phyloP scores from a whole-genome alignment of 2,329 filamentous ascomycete species.

The Fusarium stilboides region DNA sequence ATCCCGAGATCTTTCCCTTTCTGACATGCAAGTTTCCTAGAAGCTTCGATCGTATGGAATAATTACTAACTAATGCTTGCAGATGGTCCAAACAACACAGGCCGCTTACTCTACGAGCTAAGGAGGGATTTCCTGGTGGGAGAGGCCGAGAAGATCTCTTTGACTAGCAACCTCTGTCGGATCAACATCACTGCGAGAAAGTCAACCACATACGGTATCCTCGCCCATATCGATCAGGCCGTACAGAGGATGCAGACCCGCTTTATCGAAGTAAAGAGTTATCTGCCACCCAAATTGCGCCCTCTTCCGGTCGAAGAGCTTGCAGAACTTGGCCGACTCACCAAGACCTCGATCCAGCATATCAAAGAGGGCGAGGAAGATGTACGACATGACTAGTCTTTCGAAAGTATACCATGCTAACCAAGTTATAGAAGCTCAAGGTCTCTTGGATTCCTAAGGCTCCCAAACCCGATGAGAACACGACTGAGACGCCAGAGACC shows the following conservation, averaged over 20 bases:
- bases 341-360: constrained; percentile 51
- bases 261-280: constrained; percentile 45
- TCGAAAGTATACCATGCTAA: constrained; percentile 17
- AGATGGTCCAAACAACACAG: constrained; percentile 32
- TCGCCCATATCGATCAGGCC: constrained; percentile 56
- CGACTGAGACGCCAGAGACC: constrained; percentile 27
- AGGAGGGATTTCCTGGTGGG: constrained; percentile 52
- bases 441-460: constrained; percentile 65
- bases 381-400: constrained; percentile 37
- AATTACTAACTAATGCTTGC: constrained; percentile 17
- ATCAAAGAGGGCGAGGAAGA: constrained; percentile 23
- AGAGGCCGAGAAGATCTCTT: constrained; percentile 52
- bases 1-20: constrained; percentile 60
- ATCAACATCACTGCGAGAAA: constrained; percentile 54
- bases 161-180: constrained; percentile 37
- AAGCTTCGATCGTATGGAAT: not conserved
- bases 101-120: constrained; percentile 49
- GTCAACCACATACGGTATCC: constrained; percentile 50
- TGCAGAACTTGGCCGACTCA: constrained; percentile 53
- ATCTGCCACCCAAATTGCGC: constrained; percentile 27
- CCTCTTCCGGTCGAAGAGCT: constrained; percentile 45
- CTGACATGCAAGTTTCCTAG: constrained; percentile 60
- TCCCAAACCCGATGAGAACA: constrained; percentile 46
- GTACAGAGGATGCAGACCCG: constrained; percentile 48
- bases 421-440: constrained; percentile 47